Conservation (phyloP, 768 basidiomycete genomes). For the Strobilomyces echinocephalus region DNA sequence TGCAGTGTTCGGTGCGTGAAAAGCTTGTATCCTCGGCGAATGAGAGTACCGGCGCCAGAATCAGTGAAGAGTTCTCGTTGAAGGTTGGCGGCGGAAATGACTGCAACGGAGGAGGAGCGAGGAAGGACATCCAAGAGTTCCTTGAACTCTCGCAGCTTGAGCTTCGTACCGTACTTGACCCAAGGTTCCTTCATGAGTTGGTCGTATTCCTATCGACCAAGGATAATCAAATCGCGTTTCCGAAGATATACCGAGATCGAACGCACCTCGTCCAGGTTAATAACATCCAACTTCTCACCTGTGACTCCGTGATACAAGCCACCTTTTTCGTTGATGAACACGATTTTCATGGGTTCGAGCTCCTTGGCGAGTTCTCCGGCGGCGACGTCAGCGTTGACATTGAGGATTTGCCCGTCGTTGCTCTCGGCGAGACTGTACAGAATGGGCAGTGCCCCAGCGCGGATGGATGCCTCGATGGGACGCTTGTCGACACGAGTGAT, state of each 20-base stretch:
- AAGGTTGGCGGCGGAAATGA: conserved; percentile 87
- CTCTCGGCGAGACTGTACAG: conserved; percentile 93
- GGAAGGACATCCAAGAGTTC: conserved; percentile 97
- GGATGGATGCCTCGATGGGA: conserved; percentile 93
- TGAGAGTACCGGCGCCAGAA: conserved; percentile 94
- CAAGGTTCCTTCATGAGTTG: conserved; percentile 95
- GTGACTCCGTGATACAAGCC: conserved; percentile 97
- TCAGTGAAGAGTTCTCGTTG: conserved; percentile 99
- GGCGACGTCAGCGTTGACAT: conserved; percentile 98
- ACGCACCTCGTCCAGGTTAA: conserved; percentile 91
- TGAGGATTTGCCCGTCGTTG: conserved; percentile 94
- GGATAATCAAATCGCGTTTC: neutral
- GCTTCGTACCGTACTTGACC: conserved; percentile 99
- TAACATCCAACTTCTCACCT: conserved; percentile 91
- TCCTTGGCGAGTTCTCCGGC: conserved; percentile 98
- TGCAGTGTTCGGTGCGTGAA: conserved; percentile 84
- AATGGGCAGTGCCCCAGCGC: conserved; percentile 94
- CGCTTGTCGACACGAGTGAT: conserved; percentile 94
- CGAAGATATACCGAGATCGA: neutral
- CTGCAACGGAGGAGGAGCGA: conserved; percentile 95
- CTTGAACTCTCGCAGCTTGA: conserved; percentile 98
- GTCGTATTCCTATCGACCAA: conserved; percentile 74
- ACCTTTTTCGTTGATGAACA: conserved; percentile 97
- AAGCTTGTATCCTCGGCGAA: conserved; percentile 96
- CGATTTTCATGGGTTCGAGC: conserved; percentile 97